These are phyloP conservation scores for Candida berthetii DNA, from an alignment of 805 yeast species.

Conservation along the genomic window DNA sequence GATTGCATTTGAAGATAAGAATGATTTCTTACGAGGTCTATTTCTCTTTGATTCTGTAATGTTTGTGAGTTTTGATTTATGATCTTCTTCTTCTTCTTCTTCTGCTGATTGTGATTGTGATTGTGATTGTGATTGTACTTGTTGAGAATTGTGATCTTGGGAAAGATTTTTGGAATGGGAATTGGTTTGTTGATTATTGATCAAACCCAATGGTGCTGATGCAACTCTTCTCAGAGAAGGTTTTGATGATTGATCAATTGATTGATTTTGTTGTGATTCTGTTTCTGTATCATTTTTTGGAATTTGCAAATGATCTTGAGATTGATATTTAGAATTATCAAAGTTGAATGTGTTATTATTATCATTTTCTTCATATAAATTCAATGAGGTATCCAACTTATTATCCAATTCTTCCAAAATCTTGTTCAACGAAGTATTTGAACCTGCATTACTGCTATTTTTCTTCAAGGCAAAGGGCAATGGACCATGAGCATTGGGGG, in stretches of 20 bases:
- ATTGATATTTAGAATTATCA: too few relatives aligned
- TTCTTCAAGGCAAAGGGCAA: conserved; percentile 23
- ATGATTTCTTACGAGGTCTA: conserved; percentile 40
- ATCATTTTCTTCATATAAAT: neutral
- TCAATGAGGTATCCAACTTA: neutral
- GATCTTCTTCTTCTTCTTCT: conserved; percentile 3
- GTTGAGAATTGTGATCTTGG: too few relatives aligned
- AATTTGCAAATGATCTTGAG: neutral
- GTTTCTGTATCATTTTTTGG: too few relatives aligned
- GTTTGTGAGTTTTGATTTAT: conserved; percentile 3
- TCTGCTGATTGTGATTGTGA: conserved; percentile 4
- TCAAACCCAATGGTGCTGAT: conserved; percentile 70
- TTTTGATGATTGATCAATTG: neutral
- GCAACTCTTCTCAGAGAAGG: conserved; percentile 66
- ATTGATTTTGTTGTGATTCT: too few relatives aligned
- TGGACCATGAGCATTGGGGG: conserved; percentile 18
- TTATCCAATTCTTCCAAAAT: conserved; percentile 23
- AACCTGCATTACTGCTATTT: conserved; percentile 3
- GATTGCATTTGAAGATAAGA: conserved; percentile 61
- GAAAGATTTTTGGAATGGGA: too few relatives aligned
- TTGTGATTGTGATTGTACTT: conserved; percentile 11
- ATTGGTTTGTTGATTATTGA: conserved; percentile 20
- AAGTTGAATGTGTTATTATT: too few relatives aligned
- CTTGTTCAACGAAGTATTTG: conserved; percentile 23
- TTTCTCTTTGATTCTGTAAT: conserved; percentile 1